Base-by-base conservation (phyloP, 768 basidiomycete species). In the Imleria badia region DNA sequence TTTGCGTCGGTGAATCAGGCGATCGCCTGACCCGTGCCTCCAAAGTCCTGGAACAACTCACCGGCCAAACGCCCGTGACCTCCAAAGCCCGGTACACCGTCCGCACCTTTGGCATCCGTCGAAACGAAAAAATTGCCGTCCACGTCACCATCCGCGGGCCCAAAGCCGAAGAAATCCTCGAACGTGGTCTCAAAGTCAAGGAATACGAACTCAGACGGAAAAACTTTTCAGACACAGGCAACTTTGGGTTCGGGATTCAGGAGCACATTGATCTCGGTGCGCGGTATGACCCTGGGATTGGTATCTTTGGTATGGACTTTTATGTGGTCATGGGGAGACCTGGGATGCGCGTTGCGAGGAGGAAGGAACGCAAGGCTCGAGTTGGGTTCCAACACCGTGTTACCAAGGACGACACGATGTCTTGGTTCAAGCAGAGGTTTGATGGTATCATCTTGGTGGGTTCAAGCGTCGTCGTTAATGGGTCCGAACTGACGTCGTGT, bases 291-390 rank as follows among this genome's bases (percentile, higher is more conserved):
- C 96, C 96, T 58, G 82, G 83, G 69, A 98, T 99, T 69, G 96
- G 96, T 85, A 98, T 98, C 75, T 98, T 98, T 72, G 96, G 96
- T 62, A 98, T 98, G 96, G 96, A 99, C 79, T 98, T 99, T 79
- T 95, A 86, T 71, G 89, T 91, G 63, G 93, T 96, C 56, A 96
- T 99, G 94, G 94, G 94, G 63, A 86, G 96, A 66, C 94, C 95
- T 48, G 96, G 96, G 63, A 84, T 79, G 66, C 90, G 95, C 57
- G 91, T 99, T 41, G 86, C 95, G 64, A 84, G 84, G 78, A 81
- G 95, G 78, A 97, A 89, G 79, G 84, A 89, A 75, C 87, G 86
- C 78, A 90, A 83, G 79, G 82, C 91, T 39, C 82, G 88, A 53
- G 76, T 99, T 70, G 96, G 97, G 47, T 89, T 86, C 78, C 72